Evolutionary conservation across 768 basidiomycete genomes (phyloP).

Genomic region (Auriscalpium orientale): DNA sequence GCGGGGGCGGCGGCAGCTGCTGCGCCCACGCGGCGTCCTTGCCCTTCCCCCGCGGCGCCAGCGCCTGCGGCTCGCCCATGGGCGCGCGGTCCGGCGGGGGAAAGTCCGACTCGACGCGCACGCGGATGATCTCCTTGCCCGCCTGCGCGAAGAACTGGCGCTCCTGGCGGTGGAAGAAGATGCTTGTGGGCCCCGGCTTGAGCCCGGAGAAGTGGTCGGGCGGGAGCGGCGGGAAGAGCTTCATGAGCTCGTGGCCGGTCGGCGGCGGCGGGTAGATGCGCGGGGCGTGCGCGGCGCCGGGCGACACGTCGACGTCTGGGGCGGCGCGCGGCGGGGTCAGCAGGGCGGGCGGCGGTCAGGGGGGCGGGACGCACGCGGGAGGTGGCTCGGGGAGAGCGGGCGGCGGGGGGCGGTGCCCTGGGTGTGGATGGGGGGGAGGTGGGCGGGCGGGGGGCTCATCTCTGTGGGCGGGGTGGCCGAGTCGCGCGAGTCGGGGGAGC

Average conservation of each 20-base stretch:
- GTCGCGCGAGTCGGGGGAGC: slow-evolving; percentile 9
- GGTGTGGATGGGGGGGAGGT: slow-evolving; percentile 13
- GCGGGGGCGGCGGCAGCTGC: slow-evolving; percentile 17
- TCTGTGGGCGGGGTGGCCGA: neutral
- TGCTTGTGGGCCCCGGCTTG: slow-evolving; percentile 58
- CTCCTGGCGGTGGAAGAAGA: slow-evolving; percentile 69
- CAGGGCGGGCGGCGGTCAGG: too few relatives aligned
- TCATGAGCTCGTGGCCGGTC: slow-evolving; percentile 80
- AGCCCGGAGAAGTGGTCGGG: slow-evolving; percentile 47
- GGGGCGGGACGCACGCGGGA: slow-evolving; percentile 4
- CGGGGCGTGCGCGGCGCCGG: slow-evolving; percentile 38
- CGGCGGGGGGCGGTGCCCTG: slow-evolving; percentile 7
- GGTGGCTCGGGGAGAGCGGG: slow-evolving; percentile 13
- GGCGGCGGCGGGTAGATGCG: slow-evolving; percentile 69
- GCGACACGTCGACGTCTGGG: slow-evolving; percentile 58
- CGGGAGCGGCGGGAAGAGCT: slow-evolving; percentile 68
- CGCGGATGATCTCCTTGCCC: slow-evolving; percentile 70
- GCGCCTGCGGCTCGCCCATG: slow-evolving; percentile 16
- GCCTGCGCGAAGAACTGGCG: slow-evolving; percentile 76
- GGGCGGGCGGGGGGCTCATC: slow-evolving; percentile 2
- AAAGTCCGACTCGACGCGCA: slow-evolving; percentile 63
- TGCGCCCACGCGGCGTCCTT: slow-evolving; percentile 26
- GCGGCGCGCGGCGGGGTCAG: neutral
- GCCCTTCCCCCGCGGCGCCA: slow-evolving; percentile 13
- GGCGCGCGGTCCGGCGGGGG: slow-evolving; percentile 13